These are phyloP conservation scores for Trypanosoma cruzi DNA, from an alignment of 208 protist species.

Conservation along the genomic window DNA sequence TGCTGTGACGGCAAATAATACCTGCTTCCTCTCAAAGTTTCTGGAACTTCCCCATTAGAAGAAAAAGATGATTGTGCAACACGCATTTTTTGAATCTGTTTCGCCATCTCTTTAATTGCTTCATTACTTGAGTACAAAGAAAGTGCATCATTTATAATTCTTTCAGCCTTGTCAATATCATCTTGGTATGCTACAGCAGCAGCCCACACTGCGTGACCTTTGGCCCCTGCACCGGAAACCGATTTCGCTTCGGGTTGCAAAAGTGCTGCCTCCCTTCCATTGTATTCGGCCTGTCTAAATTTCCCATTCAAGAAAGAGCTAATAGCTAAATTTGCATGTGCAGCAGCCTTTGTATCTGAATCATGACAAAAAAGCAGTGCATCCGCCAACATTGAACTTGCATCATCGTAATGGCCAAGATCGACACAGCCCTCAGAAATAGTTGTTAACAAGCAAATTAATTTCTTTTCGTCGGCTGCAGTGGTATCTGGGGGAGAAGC, in stretches of 20 bases:
- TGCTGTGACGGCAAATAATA: constrained; percentile 51
- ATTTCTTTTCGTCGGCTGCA: constrained; percentile 64
- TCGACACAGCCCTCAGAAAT: constrained; percentile 70
- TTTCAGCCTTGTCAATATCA: constrained; percentile 60
- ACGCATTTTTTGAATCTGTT: constrained; percentile 27
- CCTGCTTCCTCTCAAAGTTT: constrained; percentile 29
- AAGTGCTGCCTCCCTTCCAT: constrained; percentile 72
- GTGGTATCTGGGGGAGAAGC: constrained; percentile 52
- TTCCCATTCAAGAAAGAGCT: constrained; percentile 55
- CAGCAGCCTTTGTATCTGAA: constrained; percentile 38
- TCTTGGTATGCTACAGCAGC: constrained; percentile 82
- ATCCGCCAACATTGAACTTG: constrained; percentile 45
- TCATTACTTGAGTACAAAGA: constrained; percentile 38
- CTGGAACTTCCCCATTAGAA: constrained; percentile 23
- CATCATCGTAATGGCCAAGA: constrained; percentile 50
- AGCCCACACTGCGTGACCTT: constrained; percentile 75
- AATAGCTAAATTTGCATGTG: constrained; percentile 71
- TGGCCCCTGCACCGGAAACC: constrained; percentile 19
- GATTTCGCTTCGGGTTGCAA: constrained; percentile 36
- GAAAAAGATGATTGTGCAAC: constrained; percentile 28
- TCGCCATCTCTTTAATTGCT: constrained; percentile 29
- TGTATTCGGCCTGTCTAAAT: constrained; percentile 81
- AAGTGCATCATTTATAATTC: constrained; percentile 74
- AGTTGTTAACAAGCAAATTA: constrained; percentile 79
- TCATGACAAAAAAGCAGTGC: constrained; percentile 81